Evolutionary conservation across 2,329 filamentous ascomycete genomes (phyloP).

Genomic region (Arthroderma uncinatum): DNA sequence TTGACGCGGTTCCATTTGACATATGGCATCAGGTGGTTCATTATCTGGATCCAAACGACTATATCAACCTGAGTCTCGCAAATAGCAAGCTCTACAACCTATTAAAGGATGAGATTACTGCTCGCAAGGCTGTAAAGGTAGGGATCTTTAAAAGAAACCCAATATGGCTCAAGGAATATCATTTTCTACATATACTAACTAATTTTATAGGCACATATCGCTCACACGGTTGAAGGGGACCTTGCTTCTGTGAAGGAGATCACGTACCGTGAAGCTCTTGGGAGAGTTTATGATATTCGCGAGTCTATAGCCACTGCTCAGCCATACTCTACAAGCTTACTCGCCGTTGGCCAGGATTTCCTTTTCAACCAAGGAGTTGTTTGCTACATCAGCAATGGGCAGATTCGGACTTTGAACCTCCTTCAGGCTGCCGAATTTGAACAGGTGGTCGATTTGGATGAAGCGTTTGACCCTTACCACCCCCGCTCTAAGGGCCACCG

Average conservation of each 20-base stretch:
- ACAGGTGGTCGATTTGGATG: slow-evolving; percentile 43
- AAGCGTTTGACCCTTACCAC: neutral
- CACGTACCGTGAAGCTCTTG: slow-evolving; percentile 45
- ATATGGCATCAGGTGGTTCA: slow-evolving; percentile 49
- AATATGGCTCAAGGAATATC: neutral
- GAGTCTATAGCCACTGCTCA: slow-evolving; percentile 49
- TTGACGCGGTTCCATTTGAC: slow-evolving; percentile 50
- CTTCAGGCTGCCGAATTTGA: slow-evolving; percentile 41
- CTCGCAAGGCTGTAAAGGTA: slow-evolving; percentile 50
- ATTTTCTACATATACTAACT: slow-evolving; percentile 10
- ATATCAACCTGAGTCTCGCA: slow-evolving; percentile 45
- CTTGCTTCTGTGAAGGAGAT: slow-evolving; percentile 28
- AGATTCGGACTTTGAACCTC: slow-evolving; percentile 50
- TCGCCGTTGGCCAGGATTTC: slow-evolving; percentile 52
- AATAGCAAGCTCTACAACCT: slow-evolving; percentile 43
- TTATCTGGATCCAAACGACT: slow-evolving; percentile 47
- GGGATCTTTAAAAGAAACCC: slow-evolving; percentile 14
- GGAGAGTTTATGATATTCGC: slow-evolving; percentile 50
- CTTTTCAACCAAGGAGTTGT: slow-evolving; percentile 53
- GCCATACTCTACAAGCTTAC: slow-evolving; percentile 50
- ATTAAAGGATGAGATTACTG: slow-evolving; percentile 45
- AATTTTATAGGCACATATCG: slow-evolving; percentile 29
- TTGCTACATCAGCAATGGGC: slow-evolving; percentile 48
- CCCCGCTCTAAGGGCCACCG: neutral
- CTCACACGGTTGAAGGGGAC: slow-evolving; percentile 37